Evolutionary conservation across 768 basidiomycete species (phyloP).

Genomic region (Tulasnella sp.): DNA sequence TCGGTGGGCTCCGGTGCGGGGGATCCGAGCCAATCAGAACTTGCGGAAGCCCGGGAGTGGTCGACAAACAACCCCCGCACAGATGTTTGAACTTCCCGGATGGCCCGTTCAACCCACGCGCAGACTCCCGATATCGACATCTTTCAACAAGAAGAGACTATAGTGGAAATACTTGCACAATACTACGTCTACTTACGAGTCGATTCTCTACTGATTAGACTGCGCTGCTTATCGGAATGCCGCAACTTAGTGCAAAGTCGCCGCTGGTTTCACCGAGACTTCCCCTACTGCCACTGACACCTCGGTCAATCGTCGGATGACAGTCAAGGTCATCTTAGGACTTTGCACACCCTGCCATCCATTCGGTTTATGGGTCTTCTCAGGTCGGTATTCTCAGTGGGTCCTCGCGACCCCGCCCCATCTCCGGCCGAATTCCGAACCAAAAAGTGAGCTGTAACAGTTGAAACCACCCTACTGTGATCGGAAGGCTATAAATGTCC

Average conservation of each 20-base stretch:
- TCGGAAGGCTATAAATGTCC: neutral
- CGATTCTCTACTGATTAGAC: neutral
- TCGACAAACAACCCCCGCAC: neutral
- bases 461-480: neutral
- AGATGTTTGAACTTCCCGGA: neutral
- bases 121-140: neutral
- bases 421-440: neutral
- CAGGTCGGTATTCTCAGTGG: neutral
- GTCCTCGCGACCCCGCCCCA: neutral
- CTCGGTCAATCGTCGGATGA: neutral
- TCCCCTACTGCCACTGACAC: neutral
- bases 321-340: neutral
- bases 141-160: neutral
- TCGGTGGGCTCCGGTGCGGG: neutral
- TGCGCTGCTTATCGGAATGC: neutral
- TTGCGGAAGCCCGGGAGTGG: neutral
- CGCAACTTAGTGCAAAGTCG: neutral
- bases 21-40: neutral
- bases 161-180: neutral
- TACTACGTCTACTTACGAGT: neutral
- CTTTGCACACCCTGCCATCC: neutral
- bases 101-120: neutral
- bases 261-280: neutral
- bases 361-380: neutral
- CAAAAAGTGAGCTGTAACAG: neutral